phyloP scores from a whole-genome alignment of 2,329 filamentous ascomycete genomes.

The Dactylellina haptotyla region DNA sequence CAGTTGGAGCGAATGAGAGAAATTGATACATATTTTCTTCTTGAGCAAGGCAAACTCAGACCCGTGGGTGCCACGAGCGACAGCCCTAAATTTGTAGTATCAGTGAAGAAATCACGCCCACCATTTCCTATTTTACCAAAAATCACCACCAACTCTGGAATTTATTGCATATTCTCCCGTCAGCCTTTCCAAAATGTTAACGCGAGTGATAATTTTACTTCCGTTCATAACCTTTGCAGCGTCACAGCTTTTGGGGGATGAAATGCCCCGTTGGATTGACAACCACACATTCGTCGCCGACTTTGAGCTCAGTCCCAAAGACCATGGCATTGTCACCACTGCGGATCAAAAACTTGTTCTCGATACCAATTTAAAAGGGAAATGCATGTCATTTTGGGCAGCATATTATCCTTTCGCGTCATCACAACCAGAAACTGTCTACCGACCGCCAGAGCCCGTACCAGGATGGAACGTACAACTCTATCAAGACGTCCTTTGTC shows the following conservation, averaged over 20 bases:
- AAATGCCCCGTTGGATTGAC: no score
- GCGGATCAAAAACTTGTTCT: not conserved
- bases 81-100: slow-evolving; percentile 5
- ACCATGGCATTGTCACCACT: slow-evolving; percentile 2
- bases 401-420: not conserved
- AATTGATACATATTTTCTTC: slow-evolving; percentile 46
- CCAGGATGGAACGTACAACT: slow-evolving; percentile 14
- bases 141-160: slow-evolving; percentile 5
- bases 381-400: slow-evolving; percentile 14
- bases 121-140: slow-evolving; percentile 11
- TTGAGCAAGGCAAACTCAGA: slow-evolving; percentile 6
- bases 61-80: not conserved
- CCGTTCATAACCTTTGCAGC: not conserved
- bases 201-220: not conserved
- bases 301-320: slow-evolving; percentile 23
- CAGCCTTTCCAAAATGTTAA: not conserved
- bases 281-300: not conserved
- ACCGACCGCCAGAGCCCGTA: slow-evolving; percentile 6
- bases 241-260: not conserved
- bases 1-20: slow-evolving; percentile 13
- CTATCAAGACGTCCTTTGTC: slow-evolving; percentile 20
- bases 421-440: slow-evolving; percentile 18
- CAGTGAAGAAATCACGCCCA: not conserved
- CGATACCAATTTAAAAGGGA: not conserved
- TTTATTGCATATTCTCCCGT: no score